Evolutionary conservation across 371 early-diverging fungal genomes (phyloP).

Genomic region (Mucor plumbeus): DNA sequence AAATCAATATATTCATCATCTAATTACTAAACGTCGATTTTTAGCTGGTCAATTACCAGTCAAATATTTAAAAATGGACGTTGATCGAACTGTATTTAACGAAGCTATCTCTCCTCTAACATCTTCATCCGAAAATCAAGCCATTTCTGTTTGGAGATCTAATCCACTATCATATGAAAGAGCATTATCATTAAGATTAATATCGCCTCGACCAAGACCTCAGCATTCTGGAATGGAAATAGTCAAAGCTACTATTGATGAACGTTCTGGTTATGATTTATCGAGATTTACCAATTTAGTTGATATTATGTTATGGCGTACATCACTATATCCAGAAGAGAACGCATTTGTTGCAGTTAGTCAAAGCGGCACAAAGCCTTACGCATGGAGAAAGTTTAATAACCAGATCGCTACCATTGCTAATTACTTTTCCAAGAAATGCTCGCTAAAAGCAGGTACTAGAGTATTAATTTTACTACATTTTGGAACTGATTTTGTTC

Average conservation of each 20-base stretch:
- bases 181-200: conserved; percentile 31
- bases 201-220: conserved; percentile 54
- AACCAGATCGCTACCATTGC: conserved; percentile 72
- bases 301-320: conserved; percentile 76
- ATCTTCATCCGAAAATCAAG: conserved; percentile 1
- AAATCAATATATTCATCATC: conserved; percentile 64
- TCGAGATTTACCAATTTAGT: conserved; percentile 66
- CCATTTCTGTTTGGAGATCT: conserved; percentile 55
- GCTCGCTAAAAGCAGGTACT: conserved; percentile 55
- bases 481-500: conserved; percentile 75
- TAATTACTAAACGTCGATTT: conserved; percentile 69
- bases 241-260: conserved; percentile 66
- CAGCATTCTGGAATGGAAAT: conserved; percentile 81
- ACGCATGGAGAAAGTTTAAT: conserved; percentile 76
- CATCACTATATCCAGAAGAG: conserved; percentile 69
- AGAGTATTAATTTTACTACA: conserved; percentile 72
- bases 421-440: conserved; percentile 63
- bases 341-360: conserved; percentile 65
- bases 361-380: conserved; percentile 53
- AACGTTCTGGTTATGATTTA: conserved; percentile 73
- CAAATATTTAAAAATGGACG: conserved; percentile 55
- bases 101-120: conserved; percentile 42
- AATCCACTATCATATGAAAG: conserved; percentile 36
- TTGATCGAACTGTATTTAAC: conserved; percentile 60
- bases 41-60: conserved; percentile 62